Conservation (phyloP, 768 basidiomycete species). For the Psilocybe sp. region DNA sequence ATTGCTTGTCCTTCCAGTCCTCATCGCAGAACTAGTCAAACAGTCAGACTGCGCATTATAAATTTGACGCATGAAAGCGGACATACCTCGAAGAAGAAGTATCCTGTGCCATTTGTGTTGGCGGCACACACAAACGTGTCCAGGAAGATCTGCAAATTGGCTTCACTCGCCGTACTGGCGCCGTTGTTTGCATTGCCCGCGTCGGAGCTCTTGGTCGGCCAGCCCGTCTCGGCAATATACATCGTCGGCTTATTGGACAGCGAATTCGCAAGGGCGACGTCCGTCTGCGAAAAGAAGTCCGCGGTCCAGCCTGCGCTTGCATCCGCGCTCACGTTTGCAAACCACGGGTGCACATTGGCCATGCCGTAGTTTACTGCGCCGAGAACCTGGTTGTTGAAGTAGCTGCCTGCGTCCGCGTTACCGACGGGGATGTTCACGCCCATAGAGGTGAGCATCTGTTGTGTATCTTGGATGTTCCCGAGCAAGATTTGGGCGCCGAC, state of each 20-base stretch:
- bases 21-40: slow-evolving; percentile 67
- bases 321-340: slow-evolving; percentile 71
- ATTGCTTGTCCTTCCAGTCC: slow-evolving; percentile 72
- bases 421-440: slow-evolving; percentile 68
- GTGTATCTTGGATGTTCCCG: slow-evolving; percentile 65
- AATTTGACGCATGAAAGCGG: background rate
- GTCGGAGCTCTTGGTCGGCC: slow-evolving; percentile 38
- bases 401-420: slow-evolving; percentile 82
- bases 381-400: slow-evolving; percentile 73
- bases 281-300: slow-evolving; percentile 68
- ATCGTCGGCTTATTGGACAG: slow-evolving; percentile 74
- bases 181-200: slow-evolving; percentile 61
- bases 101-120: slow-evolving; percentile 74
- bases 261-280: slow-evolving; percentile 52
- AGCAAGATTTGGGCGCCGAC: slow-evolving; percentile 63
- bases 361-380: slow-evolving; percentile 69
- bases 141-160: slow-evolving; percentile 69
- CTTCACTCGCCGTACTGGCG: slow-evolving; percentile 55
- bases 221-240: slow-evolving; percentile 93
- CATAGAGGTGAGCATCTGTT: slow-evolving; percentile 50
- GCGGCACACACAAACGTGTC: slow-evolving; percentile 87
- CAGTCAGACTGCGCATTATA: background rate
- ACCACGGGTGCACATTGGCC: slow-evolving; percentile 94
- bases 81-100: slow-evolving; percentile 84
- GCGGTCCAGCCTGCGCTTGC: slow-evolving; percentile 79